A percentile compares a stretch with the other conserved stretches of the same genome.
Conservation (phyloP, 495 filamentous ascomycete species). For the Aspergillus bridgeri region DNA sequence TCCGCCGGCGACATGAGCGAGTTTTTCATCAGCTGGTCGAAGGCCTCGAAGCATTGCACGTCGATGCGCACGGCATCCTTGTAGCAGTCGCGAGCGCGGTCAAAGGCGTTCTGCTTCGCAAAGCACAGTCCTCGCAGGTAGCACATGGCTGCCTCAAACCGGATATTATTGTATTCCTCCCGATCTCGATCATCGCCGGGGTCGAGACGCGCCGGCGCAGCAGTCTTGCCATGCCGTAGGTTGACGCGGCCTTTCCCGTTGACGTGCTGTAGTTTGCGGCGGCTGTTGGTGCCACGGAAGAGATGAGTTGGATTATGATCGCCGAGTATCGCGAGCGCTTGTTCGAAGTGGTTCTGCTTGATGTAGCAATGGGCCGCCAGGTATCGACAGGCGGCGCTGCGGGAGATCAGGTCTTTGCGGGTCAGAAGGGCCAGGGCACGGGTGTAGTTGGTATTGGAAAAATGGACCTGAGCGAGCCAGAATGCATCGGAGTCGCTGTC, state of each 20-base stretch:
- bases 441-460: constrained; percentile 88
- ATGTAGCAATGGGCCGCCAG: constrained; percentile 91
- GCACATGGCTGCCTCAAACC: constrained; percentile 96
- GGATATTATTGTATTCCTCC: constrained; percentile 68
- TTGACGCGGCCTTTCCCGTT: constrained; percentile 50
- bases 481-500: constrained; percentile 89
- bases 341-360: constrained; percentile 82
- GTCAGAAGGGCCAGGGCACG: constrained; percentile 80
- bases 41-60: constrained; percentile 97
- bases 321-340: constrained; percentile 82
- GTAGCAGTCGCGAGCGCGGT: constrained; percentile 96
- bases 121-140: constrained; percentile 91
- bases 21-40: constrained; percentile 97
- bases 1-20: constrained; percentile 96
- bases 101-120: constrained; percentile 96
- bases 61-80: constrained; percentile 96
- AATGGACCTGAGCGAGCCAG: constrained; percentile 92
- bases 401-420: constrained; percentile 77
- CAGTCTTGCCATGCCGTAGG: constrained; percentile 43
- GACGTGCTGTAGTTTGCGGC: constrained; percentile 56
- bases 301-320: constrained; percentile 90
- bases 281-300: constrained; percentile 62
- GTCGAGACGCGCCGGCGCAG: constrained; percentile 46
- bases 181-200: constrained; percentile 59
- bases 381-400: constrained; percentile 82